These are phyloP conservation scores for Fusarium sp. DNA, from an alignment of 2,329 filamentous ascomycete genomes.

Conservation along the genomic window DNA sequence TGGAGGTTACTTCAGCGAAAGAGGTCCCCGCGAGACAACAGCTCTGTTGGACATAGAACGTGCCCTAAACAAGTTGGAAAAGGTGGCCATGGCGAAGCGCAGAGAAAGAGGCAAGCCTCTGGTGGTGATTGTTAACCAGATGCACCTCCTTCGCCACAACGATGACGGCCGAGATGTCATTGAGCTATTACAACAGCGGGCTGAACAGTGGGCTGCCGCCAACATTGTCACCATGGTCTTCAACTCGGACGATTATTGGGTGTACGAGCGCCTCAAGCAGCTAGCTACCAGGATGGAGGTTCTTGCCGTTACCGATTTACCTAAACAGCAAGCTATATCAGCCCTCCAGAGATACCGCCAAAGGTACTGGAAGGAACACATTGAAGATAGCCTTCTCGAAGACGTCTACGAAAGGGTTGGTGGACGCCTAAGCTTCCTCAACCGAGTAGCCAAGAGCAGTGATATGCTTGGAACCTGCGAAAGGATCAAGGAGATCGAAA, in stretches of 20 bases:
- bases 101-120: conserved; percentile 74
- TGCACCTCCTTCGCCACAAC: conserved; percentile 90
- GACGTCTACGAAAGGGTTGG: conserved; percentile 89
- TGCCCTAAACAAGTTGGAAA: conserved; percentile 97
- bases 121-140: conserved; percentile 93
- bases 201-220: conserved; percentile 95
- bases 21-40: conserved; percentile 90
- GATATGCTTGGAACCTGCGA: conserved; percentile 86
- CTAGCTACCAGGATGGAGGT: conserved; percentile 96
- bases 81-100: conserved; percentile 84
- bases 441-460: conserved; percentile 85
- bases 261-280: conserved; percentile 93
- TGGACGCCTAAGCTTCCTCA: conserved; percentile 88
- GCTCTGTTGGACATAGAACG: conserved; percentile 95
- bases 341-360: conserved; percentile 85
- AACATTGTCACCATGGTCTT: conserved; percentile 93
- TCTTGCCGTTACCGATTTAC: conserved; percentile 84
- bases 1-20: conserved; percentile 93
- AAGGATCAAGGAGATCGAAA: conserved; percentile 76
- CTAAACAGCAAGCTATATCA: conserved; percentile 79
- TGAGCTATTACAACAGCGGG: conserved; percentile 93
- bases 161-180: conserved; percentile 93
- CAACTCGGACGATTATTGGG: conserved; percentile 98
- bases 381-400: conserved; percentile 70
- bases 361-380: conserved; percentile 77